Conservation (phyloP, 768 basidiomycete genomes). For the Tricholoma flavovirens region DNA sequence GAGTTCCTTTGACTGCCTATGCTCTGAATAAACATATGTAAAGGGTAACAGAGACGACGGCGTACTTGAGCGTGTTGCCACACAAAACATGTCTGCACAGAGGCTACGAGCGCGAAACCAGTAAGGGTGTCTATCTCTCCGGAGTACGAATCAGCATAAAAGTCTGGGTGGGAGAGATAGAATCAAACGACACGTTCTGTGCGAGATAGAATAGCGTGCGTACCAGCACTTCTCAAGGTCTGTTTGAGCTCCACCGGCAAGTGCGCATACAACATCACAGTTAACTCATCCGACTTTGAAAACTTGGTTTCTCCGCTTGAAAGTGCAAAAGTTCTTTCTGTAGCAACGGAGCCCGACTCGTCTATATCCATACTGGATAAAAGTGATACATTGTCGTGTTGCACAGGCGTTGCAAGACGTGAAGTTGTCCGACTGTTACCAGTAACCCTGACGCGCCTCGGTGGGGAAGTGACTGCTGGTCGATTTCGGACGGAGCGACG, state of each 20-base stretch:
- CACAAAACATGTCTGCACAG: conserved; percentile 70
- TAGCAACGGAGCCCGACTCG: conserved; percentile 35
- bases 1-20: conserved; percentile 60
- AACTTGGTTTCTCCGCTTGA: conserved; percentile 42
- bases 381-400: conserved; percentile 36
- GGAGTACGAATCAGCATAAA: conserved; percentile 59
- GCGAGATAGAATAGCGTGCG: conserved; percentile 12
- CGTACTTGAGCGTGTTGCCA: conserved; percentile 74
- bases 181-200: not conserved
- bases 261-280: conserved; percentile 60
- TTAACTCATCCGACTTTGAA: conserved; percentile 69
- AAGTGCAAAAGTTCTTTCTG: conserved; percentile 32
- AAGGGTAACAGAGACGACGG: conserved; percentile 1
- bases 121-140: conserved; percentile 68
- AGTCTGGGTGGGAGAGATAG: conserved; percentile 38
- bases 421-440: conserved; percentile 27
- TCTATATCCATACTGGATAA: conserved; percentile 66
- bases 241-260: conserved; percentile 73
- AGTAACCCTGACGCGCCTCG: conserved; percentile 23
- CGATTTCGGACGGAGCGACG: conserved; percentile 43
- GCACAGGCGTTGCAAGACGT: conserved; percentile 39
- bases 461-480: conserved; percentile 23
- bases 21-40: conserved; percentile 1
- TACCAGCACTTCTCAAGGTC: conserved; percentile 62
- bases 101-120: conserved; percentile 70